Percentiles rank a stretch among this genome's conserved stretches.
Evolutionary conservation across 768 basidiomycete species (phyloP).

Genomic region (Hygrocybe punicea): DNA sequence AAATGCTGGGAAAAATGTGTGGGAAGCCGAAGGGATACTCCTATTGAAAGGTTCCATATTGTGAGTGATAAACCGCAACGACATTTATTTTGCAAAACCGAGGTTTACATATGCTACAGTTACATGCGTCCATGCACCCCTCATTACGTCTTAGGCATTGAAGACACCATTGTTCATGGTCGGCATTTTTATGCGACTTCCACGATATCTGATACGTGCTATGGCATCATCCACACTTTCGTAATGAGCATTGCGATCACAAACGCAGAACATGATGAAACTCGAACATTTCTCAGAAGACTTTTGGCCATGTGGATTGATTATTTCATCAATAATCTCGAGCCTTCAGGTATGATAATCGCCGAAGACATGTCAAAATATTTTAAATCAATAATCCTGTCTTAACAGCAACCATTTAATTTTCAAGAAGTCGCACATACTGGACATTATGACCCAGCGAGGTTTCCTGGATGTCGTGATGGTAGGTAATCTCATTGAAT

Average conservation of each 20-base stretch:
- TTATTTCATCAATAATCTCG: neutral
- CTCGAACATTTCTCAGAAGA: conserved; percentile 9
- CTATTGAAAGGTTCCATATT: neutral
- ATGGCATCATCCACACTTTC: conserved; percentile 17
- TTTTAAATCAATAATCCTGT: no score
- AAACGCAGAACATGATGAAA: conserved; percentile 13
- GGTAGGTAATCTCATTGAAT: no score
- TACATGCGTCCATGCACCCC: conserved; percentile 18
- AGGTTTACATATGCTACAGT: neutral
- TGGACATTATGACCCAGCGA: no score
- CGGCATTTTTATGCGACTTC: conserved; percentile 20
- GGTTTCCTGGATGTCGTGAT: no score
- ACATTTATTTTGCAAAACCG: neutral
- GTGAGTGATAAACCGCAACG: neutral
- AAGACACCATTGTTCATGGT: conserved; percentile 18
- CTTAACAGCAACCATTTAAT: no score
- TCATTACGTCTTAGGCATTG: conserved; percentile 13
- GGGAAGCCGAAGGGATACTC: neutral
- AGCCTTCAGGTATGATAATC: no score
- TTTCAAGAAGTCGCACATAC: no score
- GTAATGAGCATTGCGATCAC: conserved; percentile 9
- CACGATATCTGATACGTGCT: conserved; percentile 13
- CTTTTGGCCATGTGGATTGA: conserved; percentile 13
- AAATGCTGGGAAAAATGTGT: no score
- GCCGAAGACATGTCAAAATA: no score